These are phyloP conservation scores for Athelia sp. DNA, from an alignment of 1,284 basidiomycete species.

Conservation along the genomic window DNA sequence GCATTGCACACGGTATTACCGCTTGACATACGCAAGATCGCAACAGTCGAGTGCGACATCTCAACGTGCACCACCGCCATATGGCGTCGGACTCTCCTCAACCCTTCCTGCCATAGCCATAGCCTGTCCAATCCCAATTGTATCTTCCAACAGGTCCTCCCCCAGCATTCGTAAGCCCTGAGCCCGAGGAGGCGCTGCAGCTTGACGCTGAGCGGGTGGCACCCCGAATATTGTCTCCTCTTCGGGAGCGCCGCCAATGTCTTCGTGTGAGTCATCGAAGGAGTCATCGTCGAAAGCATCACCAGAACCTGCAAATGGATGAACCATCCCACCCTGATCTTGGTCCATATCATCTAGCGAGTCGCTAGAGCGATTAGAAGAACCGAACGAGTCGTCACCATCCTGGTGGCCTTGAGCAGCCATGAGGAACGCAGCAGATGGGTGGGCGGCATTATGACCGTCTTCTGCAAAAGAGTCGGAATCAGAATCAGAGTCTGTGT, in stretches of 20 bases:
- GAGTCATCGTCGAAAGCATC: conserved; percentile 53
- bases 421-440: conserved; percentile 58
- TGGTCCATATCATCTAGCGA: conserved; percentile 40
- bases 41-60: background rate
- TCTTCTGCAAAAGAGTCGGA: conserved; percentile 47
- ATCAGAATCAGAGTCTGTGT: conserved; percentile 18
- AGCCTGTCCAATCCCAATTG: conserved; percentile 51
- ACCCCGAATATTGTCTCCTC: conserved; percentile 72
- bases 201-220: conserved; percentile 41
- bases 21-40: no score
- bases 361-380: conserved; percentile 43
- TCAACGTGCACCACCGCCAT: conserved; percentile 10
- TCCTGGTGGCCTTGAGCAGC: conserved; percentile 25
- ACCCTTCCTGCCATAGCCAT: conserved; percentile 41
- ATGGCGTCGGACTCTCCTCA: conserved; percentile 63
- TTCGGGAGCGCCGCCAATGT: conserved; percentile 25
- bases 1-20: no score
- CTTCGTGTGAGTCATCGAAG: conserved; percentile 30
- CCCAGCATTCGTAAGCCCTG: conserved; percentile 48
- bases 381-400: conserved; percentile 54
- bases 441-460: conserved; percentile 44
- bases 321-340: conserved; percentile 36
- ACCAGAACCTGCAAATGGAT: conserved; percentile 48
- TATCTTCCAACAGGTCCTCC: conserved; percentile 56
- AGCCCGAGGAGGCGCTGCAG: conserved; percentile 19